Evolutionary conservation across 2,329 filamentous ascomycete genomes (phyloP), one percentile per base, ranked within the genome.

Genomic region (Diaporthe ilicicola): DNA sequence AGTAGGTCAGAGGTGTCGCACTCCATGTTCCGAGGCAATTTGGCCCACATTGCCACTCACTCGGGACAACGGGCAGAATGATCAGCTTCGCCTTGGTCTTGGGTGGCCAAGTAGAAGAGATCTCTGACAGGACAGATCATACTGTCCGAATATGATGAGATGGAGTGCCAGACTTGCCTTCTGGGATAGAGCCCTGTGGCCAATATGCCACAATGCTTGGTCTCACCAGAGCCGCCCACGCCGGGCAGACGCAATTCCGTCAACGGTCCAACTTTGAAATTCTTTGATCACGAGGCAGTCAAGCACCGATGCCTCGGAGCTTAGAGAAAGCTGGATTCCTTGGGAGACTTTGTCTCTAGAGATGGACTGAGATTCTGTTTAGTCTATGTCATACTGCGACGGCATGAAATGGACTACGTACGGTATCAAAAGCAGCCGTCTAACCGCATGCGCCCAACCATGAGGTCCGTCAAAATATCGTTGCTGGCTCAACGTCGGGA

Each of bases 401-500:
- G 3, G 24, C 34, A 53, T 51, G 12, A 27, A 67, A 22, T 50
- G 61, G 69, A 54, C 59, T 55, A 70, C 68, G 22, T 70, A 70
- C 68, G 34, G 48, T 50, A 19, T 70, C 42, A 39, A 46, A 37
- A 34, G 29, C 53, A 54, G 34, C 32, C 44, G 27, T 42, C 34
- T 50, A 42, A 48, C 29, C 34, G 55, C 19, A 46, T 34, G 37
- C 34, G 29, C 64, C 32, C 15, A 19, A 6, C n/a, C 59, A 48
- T 29, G n/a, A 34, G 37, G 24, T 48, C 39, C 19, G 55, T 46
- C 22, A 17, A 55, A 24, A 29, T 27, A n/a, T n/a, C 5, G 19
- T 17, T 37, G 32, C 22, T 42, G 53, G 27, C 42, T 71, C 39
- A 73, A 17, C 71, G 71, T 55, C 69, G 71, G 19, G 53, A 22